Percentiles rank a stretch among this genome's conserved stretches.
phyloP scores from a whole-genome alignment of 176 grass and related monocot species.

The Cenchrus fungigraminus region DNA sequence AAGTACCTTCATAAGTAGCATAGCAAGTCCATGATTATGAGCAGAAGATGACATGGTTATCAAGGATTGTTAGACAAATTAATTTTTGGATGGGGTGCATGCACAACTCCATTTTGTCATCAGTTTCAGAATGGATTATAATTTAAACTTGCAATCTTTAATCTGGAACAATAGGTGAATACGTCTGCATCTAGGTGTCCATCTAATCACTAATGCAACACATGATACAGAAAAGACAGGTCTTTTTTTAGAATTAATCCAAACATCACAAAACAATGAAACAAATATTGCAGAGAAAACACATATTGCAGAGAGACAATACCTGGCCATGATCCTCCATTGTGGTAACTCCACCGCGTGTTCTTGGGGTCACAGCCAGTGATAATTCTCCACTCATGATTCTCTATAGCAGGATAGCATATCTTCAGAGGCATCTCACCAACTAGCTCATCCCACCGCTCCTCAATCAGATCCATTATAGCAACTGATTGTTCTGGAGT shows the following conservation, averaged over 20 bases:
- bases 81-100: background rate
- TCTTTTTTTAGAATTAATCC: background rate
- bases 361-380: conserved; percentile 96
- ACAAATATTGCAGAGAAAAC: background rate
- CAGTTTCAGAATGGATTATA: conserved; percentile 3
- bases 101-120: background rate
- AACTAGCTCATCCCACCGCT: conserved; percentile 89
- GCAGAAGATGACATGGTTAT: background rate
- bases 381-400: conserved; percentile 90
- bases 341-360: conserved; percentile 97
- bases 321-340: conserved; percentile 99
- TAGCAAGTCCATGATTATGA: background rate
- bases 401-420: conserved; percentile 86
- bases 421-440: conserved; percentile 96
- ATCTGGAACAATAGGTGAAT: background rate
- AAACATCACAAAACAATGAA: background rate
- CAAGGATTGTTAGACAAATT: background rate
- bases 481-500: conserved; percentile 88
- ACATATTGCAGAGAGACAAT: conserved; percentile 15
- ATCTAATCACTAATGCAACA: conserved; percentile 1
- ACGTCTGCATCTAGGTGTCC: background rate
- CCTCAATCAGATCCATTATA: conserved; percentile 96
- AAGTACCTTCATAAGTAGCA: background rate
- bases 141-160: background rate
- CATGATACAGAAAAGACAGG: background rate